Conservation (phyloP, 306 rosid species). For the Crotalaria pallida region DNA sequence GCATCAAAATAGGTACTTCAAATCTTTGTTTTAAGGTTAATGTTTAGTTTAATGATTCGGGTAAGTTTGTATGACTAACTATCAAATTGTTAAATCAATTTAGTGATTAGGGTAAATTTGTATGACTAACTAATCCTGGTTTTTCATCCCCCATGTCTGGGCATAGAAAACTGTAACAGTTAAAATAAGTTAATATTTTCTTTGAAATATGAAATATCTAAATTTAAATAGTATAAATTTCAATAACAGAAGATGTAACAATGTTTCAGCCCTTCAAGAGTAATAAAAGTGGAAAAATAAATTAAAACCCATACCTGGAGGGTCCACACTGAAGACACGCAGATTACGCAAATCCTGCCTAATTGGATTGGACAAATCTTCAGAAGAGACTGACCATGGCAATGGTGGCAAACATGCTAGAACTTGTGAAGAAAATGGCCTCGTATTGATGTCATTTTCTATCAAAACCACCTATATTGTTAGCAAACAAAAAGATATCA, state of each 20-base stretch:
- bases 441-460: conserved; percentile 90
- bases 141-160: background rate
- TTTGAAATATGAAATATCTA: conserved; percentile 5
- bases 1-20: background rate
- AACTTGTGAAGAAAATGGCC: conserved; percentile 93
- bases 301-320: conserved; percentile 66
- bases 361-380: conserved; percentile 66
- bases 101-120: background rate
- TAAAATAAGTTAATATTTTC: background rate
- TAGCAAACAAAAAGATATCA: conserved; percentile 11
- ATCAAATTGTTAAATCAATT: background rate
- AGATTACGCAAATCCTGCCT: conserved; percentile 79
- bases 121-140: background rate
- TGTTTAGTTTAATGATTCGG: background rate
- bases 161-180: background rate
- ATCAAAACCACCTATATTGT: conserved; percentile 84
- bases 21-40: background rate
- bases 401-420: conserved; percentile 93
- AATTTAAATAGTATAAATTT: background rate
- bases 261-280: background rate
- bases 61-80: background rate
- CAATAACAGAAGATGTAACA: background rate
- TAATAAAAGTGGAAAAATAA: conserved; percentile 4
- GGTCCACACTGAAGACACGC: conserved; percentile 87
- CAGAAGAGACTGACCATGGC: conserved; percentile 89